These are phyloP conservation scores for Botrytis cinerea DNA, from an alignment of 2,329 filamentous ascomycete genomes.

Conservation along the genomic window DNA sequence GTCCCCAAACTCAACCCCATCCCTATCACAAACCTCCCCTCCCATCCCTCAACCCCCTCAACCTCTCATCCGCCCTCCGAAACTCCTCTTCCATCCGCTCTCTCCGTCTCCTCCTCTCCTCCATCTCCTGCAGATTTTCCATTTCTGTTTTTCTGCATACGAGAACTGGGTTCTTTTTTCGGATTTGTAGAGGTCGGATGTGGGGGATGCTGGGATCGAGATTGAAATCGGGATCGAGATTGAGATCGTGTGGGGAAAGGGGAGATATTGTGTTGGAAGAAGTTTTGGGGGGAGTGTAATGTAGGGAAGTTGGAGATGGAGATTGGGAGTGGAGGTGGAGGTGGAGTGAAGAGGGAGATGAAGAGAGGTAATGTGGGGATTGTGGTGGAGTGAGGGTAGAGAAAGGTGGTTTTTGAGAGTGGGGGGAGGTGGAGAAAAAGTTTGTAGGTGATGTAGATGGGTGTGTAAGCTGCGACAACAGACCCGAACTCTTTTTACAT, in stretches of 20 bases:
- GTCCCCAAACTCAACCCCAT: no score
- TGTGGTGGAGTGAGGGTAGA: background rate
- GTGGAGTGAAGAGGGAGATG: background rate
- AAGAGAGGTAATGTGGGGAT: background rate
- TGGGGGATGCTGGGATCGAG: background rate
- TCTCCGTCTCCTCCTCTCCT: background rate
- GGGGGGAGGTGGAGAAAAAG: background rate
- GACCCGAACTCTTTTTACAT: background rate
- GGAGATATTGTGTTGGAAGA: no score
- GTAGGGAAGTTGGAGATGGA: background rate
- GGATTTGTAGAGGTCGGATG: background rate
- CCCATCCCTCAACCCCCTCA: slow-evolving; percentile 23
- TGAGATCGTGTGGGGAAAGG: background rate
- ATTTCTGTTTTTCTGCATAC: background rate
- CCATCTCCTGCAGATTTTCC: background rate
- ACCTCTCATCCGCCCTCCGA: slow-evolving; percentile 22
- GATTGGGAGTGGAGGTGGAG: background rate
- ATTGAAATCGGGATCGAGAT: background rate
- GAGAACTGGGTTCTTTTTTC: background rate
- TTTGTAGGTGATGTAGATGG: background rate
- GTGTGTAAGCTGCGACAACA: background rate
- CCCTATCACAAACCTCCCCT: background rate
- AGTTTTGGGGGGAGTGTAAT: no score
- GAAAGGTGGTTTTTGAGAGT: background rate
- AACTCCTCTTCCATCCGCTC: background rate